phyloP scores from a whole-genome alignment of 2,329 filamentous ascomycete genomes.

The Cytospora chrysosperma region DNA sequence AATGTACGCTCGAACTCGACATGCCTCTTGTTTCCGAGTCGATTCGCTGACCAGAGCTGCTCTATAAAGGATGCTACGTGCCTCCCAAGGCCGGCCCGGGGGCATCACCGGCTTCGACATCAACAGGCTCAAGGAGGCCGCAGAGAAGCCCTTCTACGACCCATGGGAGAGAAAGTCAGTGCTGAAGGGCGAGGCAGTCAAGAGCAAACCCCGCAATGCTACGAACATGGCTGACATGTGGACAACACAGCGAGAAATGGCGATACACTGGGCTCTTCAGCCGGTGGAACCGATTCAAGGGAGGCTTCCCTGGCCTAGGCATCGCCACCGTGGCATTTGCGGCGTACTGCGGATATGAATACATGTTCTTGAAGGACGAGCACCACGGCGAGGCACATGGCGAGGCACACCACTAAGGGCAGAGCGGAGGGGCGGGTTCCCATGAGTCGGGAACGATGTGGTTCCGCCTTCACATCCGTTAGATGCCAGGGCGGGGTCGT shows the following conservation, averaged over 20 bases:
- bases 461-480: constrained; percentile 20
- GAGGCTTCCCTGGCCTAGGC: constrained; percentile 83
- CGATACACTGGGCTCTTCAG: constrained; percentile 87
- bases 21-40: neutral
- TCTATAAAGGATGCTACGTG: constrained; percentile 52
- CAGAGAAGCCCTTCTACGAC: constrained; percentile 62
- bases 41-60: constrained; percentile 8
- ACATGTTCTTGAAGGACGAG: constrained; percentile 77
- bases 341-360: constrained; percentile 85
- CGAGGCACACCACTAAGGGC: constrained; percentile 56
- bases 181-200: neutral
- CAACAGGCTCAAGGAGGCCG: constrained; percentile 71
- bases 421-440: neutral
- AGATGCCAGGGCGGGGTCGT: constrained; percentile 2
- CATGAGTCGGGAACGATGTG: neutral
- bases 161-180: constrained; percentile 66
- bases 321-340: constrained; percentile 90
- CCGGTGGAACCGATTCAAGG: constrained; percentile 84
- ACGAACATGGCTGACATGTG: constrained; percentile 2
- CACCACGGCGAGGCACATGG: constrained; percentile 55
- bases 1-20: constrained; percentile 31
- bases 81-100: constrained; percentile 53
- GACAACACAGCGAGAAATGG: constrained; percentile 80
- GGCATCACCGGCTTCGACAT: constrained; percentile 94
- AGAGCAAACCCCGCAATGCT: neutral